phyloP scores from a whole-genome alignment of 306 rosid species.

The Lathyrus sativus region DNA sequence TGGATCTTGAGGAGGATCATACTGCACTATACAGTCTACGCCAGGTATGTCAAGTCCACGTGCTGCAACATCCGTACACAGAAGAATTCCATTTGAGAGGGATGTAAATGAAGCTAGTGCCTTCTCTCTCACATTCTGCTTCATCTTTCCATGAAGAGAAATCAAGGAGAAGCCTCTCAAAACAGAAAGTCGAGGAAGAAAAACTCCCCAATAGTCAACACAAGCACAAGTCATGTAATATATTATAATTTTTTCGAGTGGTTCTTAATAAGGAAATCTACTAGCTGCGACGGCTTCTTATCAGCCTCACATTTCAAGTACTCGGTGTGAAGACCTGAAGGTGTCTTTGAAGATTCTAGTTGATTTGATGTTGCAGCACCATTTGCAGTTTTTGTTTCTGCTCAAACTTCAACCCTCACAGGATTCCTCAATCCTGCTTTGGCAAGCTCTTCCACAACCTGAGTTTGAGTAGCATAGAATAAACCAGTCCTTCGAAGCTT shows the following conservation, averaged over 20 bases:
- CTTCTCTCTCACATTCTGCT: too few relatives aligned
- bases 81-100: too few relatives aligned
- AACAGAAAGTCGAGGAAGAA: slow-evolving; percentile 71
- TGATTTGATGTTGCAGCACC: too few relatives aligned
- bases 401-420: slow-evolving; percentile 85
- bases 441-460: slow-evolving; percentile 87
- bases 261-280: slow-evolving; percentile 74
- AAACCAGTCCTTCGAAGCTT: slow-evolving; percentile 94
- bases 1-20: too few relatives aligned
- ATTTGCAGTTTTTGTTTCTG: too few relatives aligned
- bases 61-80: too few relatives aligned
- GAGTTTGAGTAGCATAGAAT: slow-evolving; percentile 92
- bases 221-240: slow-evolving; percentile 98
- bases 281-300: slow-evolving; percentile 84
- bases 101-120: too few relatives aligned
- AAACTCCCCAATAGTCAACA: slow-evolving; percentile 92
- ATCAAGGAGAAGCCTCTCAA: slow-evolving; percentile 69
- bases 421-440: slow-evolving; percentile 95
- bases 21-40: too few relatives aligned
- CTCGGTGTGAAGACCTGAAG: too few relatives aligned
- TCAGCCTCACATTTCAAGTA: slow-evolving; percentile 87
- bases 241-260: slow-evolving; percentile 64
- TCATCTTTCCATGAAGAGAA: slow-evolving; percentile 78
- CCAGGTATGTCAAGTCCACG: too few relatives aligned
- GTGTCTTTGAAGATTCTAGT: too few relatives aligned